Evolutionary conservation across 176 grass and related monocot genomes (phyloP), one percentile per base, ranked within the genome.

Genomic region (Cenchrus americanus): DNA sequence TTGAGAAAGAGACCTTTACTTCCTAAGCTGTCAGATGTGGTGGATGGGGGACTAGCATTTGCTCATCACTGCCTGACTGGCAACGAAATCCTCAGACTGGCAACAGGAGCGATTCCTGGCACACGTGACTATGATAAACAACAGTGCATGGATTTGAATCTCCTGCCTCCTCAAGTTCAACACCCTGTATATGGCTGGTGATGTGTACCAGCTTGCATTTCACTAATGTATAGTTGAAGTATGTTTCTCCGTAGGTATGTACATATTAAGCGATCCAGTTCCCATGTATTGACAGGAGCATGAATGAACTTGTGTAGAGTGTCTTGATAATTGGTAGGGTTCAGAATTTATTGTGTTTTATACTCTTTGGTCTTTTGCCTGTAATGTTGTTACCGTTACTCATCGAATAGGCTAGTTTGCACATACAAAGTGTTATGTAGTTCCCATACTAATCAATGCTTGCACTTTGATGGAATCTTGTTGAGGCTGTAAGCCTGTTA

Each of bases 11-110:
- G 78, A 46, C 87, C 73, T 19, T 82, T 78, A 53, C 77, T 91
- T 80, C 85, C 90, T 48, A 88, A 76, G 54, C 63, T 88, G n/a
- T 92, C 86, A 47, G 88, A 86, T 57, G 63, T 96, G 1, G 55
- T 96, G 68, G 94, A 96, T 79, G 88, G 91, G 46, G 94, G 91
- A 69, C 51, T 96, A 78, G 88, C 94, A 53, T 89, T 93, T 78
- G 86, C 91, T 89, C 94, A 96, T 89, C 81, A 93, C 67, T 96
- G 88, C 27, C 79, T 93, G 53, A 96, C 94, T 65, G 94, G 94
- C 67, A 96, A 82, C 51, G 91, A 93, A 84, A 87, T 96, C 59
- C 83, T 96, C 62, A 87, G 94, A 81, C 83, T 96, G 78, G 88
- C 83, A 23, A 91, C 94, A 17, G 94, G 94, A 85, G 94, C 94